phyloP scores from a whole-genome alignment of 495 filamentous ascomycete species.

The Friedmanniomyces simplex region DNA sequence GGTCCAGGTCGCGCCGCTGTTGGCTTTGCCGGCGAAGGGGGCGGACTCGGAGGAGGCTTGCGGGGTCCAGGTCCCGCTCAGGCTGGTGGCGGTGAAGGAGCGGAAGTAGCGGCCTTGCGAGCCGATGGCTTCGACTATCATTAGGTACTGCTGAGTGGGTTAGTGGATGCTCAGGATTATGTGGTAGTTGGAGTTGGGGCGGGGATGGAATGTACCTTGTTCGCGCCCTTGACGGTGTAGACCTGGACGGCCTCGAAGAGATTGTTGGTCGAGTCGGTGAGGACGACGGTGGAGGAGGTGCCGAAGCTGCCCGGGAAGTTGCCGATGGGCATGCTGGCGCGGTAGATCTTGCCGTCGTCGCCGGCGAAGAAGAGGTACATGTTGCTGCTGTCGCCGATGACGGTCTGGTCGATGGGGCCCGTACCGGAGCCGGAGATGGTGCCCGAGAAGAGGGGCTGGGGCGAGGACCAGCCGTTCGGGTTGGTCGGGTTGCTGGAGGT shows the following conservation, averaged over 20 bases:
- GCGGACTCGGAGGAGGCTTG: conserved; percentile 41
- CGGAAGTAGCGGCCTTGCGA: conserved; percentile 51
- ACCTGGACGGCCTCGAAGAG: conserved; percentile 56
- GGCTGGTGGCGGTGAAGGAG: conserved; percentile 46
- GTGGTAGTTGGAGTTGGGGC: no score
- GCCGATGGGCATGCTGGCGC: conserved; percentile 45
- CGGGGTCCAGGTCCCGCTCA: conserved; percentile 44
- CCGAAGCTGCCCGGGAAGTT: conserved; percentile 53
- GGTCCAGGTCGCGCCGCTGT: conserved; percentile 53
- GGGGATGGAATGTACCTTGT: conserved; percentile 6
- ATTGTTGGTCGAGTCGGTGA: conserved; percentile 44
- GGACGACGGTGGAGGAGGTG: conserved; percentile 34
- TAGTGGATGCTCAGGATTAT: no score
- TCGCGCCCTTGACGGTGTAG: conserved; percentile 46
- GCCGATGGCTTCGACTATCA: conserved; percentile 55
- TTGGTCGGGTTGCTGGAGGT: conserved; percentile 49
- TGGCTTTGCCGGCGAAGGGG: conserved; percentile 53
- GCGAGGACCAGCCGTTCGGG: conserved; percentile 44
- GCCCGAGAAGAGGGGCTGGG: conserved; percentile 46
- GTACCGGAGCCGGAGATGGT: conserved; percentile 40
- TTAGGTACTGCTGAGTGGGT: conserved; percentile 35
- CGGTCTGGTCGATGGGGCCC: conserved; percentile 47
- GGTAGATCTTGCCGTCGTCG: conserved; percentile 46
- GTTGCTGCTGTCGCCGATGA: conserved; percentile 47
- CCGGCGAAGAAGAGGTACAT: conserved; percentile 59